These are phyloP conservation scores for Antitrichia curtipendula DNA, from an alignment of 225 moss, liverwort and hornwort species.

Conservation along the genomic window DNA sequence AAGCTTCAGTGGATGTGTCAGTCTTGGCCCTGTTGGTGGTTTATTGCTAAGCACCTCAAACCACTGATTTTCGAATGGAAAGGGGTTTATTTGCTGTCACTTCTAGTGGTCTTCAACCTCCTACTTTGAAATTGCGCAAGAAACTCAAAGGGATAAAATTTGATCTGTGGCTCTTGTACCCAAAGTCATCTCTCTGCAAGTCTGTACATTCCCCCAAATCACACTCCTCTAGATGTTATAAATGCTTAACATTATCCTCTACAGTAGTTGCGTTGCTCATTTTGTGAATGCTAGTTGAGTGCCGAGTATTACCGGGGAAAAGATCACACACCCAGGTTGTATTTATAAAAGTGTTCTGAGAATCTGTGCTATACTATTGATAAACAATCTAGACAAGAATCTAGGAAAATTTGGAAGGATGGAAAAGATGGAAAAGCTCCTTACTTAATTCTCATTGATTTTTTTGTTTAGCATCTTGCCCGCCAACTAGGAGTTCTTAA, in stretches of 20 bases:
- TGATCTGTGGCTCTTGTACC: not conserved
- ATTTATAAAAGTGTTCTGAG: too few relatives aligned
- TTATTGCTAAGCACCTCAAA: not conserved
- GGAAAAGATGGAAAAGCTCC: too few relatives aligned
- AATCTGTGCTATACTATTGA: too few relatives aligned
- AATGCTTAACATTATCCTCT: not conserved
- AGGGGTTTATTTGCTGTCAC: not conserved
- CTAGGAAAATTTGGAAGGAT: too few relatives aligned
- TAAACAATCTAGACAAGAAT: too few relatives aligned
- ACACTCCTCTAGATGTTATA: not conserved
- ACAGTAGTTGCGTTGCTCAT: not conserved
- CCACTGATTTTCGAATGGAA: not conserved
- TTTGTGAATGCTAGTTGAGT: not conserved
- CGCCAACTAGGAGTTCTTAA: not conserved
- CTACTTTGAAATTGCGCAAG: not conserved
- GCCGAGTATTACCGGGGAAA: too few relatives aligned
- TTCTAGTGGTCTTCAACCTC: not conserved
- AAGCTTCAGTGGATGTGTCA: not conserved
- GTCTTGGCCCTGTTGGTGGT: too few relatives aligned
- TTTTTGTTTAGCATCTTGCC: not conserved
- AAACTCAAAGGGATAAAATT: not conserved
- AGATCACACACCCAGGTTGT: too few relatives aligned
- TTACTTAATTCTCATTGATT: not conserved
- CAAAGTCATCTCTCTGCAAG: not conserved
- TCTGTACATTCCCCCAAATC: not conserved